Base-by-base conservation (phyloP, 1,139 yeast species). In the Kodamaea sp. region DNA sequence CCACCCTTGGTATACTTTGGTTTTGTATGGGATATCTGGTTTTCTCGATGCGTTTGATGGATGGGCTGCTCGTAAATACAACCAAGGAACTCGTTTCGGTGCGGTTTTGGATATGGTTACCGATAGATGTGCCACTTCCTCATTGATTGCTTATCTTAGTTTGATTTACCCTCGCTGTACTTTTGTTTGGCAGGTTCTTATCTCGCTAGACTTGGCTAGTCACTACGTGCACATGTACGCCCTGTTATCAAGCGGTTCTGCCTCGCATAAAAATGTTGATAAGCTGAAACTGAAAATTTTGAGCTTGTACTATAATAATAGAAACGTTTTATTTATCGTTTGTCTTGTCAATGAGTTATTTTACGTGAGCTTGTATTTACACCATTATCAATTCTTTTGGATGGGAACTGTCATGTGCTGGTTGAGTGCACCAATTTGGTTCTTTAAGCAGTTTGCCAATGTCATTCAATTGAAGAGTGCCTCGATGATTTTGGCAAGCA, bases 191-290 rank as follows among this genome's bases (percentile, higher is more conserved):
- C 99, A 94, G 66, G 56, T 86, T 26, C 70, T 92, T 53, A 81
- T 89, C 40, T 84, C 94, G 24, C 70, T 92, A 54, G 99, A 94
- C 63, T 75, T 94, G 55, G 90, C 97, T 2, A 84, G 95, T 41
- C 99, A 94, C 60, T 94, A 94, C 67, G 87, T 94, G 85, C 98
- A 94, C 70, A 92, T 94, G 98, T 90, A 90, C 62, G 96, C 97
- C 39, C 86, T 88, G 71, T 68, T 90, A 53, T 75, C 82, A 38
- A 71, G 80, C 34, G 97, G 97, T 9, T 81, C 86, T 8, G 57
- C 78, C 10, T 80, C 90, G 31, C 99, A 94, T 67, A 94, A 94
- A 69, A 78, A 80, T 50, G 87, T 94, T 42, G 86, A 81, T 46
- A 70, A 78, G 50, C 79, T 80, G 49, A 80, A 85, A 37, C 79